These are phyloP conservation scores for Trichoderma parareesei DNA, from an alignment of 495 filamentous ascomycete species.

Conservation along the genomic window DNA sequence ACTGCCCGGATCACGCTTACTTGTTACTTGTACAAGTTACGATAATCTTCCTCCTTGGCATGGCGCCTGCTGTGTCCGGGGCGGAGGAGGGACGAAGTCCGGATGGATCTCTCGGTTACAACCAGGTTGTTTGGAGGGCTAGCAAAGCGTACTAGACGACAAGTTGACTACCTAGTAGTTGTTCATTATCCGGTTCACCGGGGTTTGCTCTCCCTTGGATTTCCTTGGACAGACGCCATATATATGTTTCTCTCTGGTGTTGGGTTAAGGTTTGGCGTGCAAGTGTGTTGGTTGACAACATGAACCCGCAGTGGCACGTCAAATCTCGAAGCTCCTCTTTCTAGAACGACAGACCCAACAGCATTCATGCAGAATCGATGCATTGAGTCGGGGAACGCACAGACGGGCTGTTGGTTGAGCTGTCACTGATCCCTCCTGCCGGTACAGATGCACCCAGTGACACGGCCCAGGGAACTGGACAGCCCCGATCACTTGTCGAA, in stretches of 20 bases:
- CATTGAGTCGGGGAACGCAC: background rate
- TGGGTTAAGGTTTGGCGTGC: background rate
- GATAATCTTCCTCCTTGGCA: background rate
- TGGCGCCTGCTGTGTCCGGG: background rate
- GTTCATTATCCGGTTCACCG: background rate
- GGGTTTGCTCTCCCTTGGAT: background rate
- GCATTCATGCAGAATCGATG: background rate
- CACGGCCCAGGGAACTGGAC: background rate
- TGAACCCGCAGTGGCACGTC: background rate
- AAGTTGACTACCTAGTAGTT: background rate
- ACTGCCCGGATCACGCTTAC: background rate
- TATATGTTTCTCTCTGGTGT: background rate
- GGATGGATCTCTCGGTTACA: slow-evolving; percentile 6
- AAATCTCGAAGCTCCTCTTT: background rate
- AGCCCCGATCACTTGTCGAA: background rate
- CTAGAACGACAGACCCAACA: background rate
- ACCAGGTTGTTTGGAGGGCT: background rate
- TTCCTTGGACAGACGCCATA: background rate
- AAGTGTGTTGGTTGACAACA: background rate
- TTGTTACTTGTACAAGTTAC: background rate
- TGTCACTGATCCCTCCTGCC: background rate
- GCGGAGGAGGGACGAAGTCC: background rate
- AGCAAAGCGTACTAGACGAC: background rate
- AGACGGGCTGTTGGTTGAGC: background rate
- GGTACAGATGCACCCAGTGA: background rate